These are phyloP conservation scores for Petunia hybrid DNA, from an alignment of 305 asterid species.

Conservation along the genomic window DNA sequence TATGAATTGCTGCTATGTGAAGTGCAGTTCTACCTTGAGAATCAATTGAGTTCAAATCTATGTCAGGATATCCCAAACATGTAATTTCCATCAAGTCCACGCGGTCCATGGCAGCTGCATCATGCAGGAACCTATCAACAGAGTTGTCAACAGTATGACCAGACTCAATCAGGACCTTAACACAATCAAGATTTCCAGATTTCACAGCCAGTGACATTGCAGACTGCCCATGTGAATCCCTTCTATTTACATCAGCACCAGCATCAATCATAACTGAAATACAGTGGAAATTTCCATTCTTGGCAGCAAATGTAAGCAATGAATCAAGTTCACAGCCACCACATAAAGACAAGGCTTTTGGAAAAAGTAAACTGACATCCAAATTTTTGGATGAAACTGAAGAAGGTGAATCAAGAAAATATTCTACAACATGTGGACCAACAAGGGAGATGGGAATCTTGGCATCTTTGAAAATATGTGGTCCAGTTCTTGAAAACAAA, in stretches of 20 bases:
- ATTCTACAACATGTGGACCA: slow-evolving; percentile 65
- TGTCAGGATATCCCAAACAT: slow-evolving; percentile 51
- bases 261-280: slow-evolving; percentile 61
- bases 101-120: slow-evolving; percentile 49
- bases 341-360: slow-evolving; percentile 57
- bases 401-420: slow-evolving; percentile 47
- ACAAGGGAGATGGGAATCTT: slow-evolving; percentile 57
- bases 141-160: slow-evolving; percentile 48
- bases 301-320: slow-evolving; percentile 53
- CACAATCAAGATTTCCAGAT: slow-evolving; percentile 50
- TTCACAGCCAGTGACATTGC: slow-evolving; percentile 54
- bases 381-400: slow-evolving; percentile 38
- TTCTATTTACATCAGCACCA: slow-evolving; percentile 62
- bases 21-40: slow-evolving; percentile 57
- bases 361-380: slow-evolving; percentile 48
- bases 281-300: slow-evolving; percentile 45
- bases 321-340: slow-evolving; percentile 52
- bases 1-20: slow-evolving; percentile 60
- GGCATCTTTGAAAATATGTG: slow-evolving; percentile 73
- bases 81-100: slow-evolving; percentile 62
- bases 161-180: slow-evolving; percentile 51
- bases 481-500: slow-evolving; percentile 67
- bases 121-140: slow-evolving; percentile 55
- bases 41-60: slow-evolving; percentile 56
- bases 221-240: slow-evolving; percentile 42